Evolutionary conservation across 495 filamentous ascomycete genomes (phyloP), one percentile per base, ranked within the genome.

Genomic region (Penicillium flavigenum): DNA sequence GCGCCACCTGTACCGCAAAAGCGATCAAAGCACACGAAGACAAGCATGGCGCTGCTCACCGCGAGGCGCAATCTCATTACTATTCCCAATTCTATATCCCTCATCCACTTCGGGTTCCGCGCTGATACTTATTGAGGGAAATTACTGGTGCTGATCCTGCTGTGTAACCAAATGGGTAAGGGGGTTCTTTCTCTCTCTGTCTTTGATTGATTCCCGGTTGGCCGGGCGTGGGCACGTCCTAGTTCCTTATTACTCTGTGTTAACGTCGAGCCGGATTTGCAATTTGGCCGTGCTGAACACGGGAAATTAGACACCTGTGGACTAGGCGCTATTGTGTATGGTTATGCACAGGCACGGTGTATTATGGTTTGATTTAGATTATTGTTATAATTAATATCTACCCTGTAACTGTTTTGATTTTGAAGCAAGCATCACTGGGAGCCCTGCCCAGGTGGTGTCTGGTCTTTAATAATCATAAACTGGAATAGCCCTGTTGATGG

Each of bases 91-190:
- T 22, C 17, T 5, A n/a, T 7, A 50, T 49, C 17, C 47, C 47
- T 22, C 20, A 11, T 24, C 43, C 22, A 22, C 2, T 6, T 39
- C 14, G 27, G 38, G 48, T 59, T 61, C 58, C 63, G 39, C 54
- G 56, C 34, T 14, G 14, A 29, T 63, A 49, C 36, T 41, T 4
- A 45, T 46, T 39, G 20, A 41, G 54, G 32, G 3, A 39, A 29
- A 43, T 43, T 44, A 22, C 34, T 51, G 45, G 51, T 47, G 47
- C 44, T 54, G 47, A 55, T 48, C 59, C 39, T 29, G 47, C 58
- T 19, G 19, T 38, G 62, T 65, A 52, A 65, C 60, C 60, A 58
- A 63, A 59, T 46, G 59, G 56, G 58, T 48, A 56, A 53, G 51
- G 10, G 38, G n/a, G 4, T 0, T 10, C 7, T 32, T 46, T 57